Conservation (phyloP, 805 yeast genomes). For the Deakozyma indianensis region DNA sequence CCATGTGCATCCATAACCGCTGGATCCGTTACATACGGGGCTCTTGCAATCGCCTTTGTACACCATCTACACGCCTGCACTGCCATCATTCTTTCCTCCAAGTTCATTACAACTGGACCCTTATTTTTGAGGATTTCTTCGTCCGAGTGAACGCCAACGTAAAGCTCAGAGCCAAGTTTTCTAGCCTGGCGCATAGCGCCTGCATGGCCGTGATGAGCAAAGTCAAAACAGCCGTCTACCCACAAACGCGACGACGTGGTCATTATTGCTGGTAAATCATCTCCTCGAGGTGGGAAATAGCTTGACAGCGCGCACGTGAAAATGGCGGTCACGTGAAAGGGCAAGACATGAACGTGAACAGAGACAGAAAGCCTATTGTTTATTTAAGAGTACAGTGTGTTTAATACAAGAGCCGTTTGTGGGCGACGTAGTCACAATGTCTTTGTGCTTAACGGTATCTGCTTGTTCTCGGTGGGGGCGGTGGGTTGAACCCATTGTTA, state of each 20-base stretch:
- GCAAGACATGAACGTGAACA: too few relatives aligned
- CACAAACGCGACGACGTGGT: slow-evolving; percentile 38
- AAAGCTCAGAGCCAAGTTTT: slow-evolving; percentile 58
- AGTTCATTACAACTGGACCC: slow-evolving; percentile 87
- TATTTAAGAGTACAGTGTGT: too few relatives aligned
- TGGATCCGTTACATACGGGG: slow-evolving; percentile 92
- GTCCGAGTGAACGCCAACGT: slow-evolving; percentile 87
- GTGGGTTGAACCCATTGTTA: too few relatives aligned
- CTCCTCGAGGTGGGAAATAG: too few relatives aligned
- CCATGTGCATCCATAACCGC: slow-evolving; percentile 55
- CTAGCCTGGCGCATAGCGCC: slow-evolving; percentile 94
- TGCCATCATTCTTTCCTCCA: slow-evolving; percentile 68
- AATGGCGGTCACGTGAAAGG: too few relatives aligned
- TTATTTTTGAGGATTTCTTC: slow-evolving; percentile 71
- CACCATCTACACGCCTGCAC: slow-evolving; percentile 89
- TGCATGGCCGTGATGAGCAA: slow-evolving; percentile 93
- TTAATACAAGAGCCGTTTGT: too few relatives aligned
- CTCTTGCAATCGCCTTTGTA: slow-evolving; percentile 50
- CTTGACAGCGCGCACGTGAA: too few relatives aligned
- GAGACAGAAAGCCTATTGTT: too few relatives aligned
- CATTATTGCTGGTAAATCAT: too few relatives aligned
- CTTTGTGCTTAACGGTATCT: too few relatives aligned
- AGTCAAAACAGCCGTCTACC: slow-evolving; percentile 98
- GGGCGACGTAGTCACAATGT: too few relatives aligned
- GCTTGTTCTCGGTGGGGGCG: too few relatives aligned